Percentiles rank a stretch among this genome's conserved stretches.
These are phyloP conservation scores for Nemania serpens DNA, from an alignment of 2,329 filamentous ascomycete genomes.

Conservation along the genomic window DNA sequence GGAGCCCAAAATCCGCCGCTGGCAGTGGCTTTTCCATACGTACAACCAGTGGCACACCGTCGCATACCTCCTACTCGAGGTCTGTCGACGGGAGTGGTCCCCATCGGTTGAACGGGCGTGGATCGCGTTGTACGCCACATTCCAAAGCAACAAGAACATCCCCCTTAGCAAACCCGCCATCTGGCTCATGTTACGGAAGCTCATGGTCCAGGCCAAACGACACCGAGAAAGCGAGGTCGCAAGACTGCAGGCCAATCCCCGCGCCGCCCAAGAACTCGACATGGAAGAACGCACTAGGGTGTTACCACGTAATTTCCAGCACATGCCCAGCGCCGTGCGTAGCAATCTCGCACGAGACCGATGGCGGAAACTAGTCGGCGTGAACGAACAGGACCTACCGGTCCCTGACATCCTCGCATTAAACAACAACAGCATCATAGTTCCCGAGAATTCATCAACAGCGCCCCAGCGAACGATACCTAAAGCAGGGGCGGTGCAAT, in stretches of 20 bases:
- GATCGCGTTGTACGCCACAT: slow-evolving; percentile 49
- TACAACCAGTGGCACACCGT: slow-evolving; percentile 65
- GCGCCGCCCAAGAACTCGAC: slow-evolving; percentile 56
- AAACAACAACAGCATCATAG: neutral
- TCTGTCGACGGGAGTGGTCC: slow-evolving; percentile 54
- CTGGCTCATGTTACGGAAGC: slow-evolving; percentile 58
- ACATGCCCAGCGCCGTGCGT: slow-evolving; percentile 52
- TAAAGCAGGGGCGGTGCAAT: slow-evolving; percentile 29
- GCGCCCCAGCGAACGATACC: neutral
- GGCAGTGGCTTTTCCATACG: slow-evolving; percentile 64
- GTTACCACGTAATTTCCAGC: slow-evolving; percentile 52
- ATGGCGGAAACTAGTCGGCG: slow-evolving; percentile 56
- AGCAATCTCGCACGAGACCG: slow-evolving; percentile 53
- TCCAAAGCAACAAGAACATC: slow-evolving; percentile 46
- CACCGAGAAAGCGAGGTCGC: slow-evolving; percentile 57
- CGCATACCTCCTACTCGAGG: slow-evolving; percentile 59
- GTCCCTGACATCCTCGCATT: slow-evolving; percentile 7
- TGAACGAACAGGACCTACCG: slow-evolving; percentile 34
- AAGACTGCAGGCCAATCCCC: slow-evolving; percentile 53
- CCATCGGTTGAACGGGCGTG: slow-evolving; percentile 56
- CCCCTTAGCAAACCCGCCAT: slow-evolving; percentile 51
- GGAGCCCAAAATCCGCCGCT: slow-evolving; percentile 53
- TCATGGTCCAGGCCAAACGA: slow-evolving; percentile 57
- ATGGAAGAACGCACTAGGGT: slow-evolving; percentile 52
- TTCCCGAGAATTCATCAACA: neutral